Evolutionary conservation across 257 asterid species (phyloP).

Genomic region (Verbascum thapsus): DNA sequence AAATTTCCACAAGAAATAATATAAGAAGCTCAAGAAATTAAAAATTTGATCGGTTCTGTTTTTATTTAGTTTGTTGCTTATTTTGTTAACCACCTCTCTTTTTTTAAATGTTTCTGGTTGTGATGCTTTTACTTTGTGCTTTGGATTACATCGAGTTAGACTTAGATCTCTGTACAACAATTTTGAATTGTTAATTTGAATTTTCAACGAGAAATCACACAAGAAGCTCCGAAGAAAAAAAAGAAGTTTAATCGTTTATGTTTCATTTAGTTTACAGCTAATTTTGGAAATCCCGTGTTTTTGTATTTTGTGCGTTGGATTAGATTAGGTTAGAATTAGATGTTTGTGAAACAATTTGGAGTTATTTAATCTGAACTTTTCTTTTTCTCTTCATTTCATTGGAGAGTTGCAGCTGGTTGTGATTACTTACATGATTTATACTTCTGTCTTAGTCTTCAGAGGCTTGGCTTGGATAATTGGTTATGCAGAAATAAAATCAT

Average conservation of each 20-base stretch:
- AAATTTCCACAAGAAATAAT: neutral
- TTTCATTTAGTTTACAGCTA: no score
- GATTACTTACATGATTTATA: neutral
- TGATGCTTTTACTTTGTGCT: neutral
- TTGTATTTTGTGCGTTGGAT: neutral
- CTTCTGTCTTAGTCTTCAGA: neutral
- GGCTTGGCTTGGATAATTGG: slow-evolving; percentile 19
- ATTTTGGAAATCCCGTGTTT: no score
- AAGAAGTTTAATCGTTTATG: no score
- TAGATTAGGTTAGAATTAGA: slow-evolving; percentile 1
- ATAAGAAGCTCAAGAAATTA: neutral
- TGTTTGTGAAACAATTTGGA: slow-evolving; percentile 9
- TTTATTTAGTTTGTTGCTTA: slow-evolving; percentile 5
- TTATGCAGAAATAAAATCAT: neutral
- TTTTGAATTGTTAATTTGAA: slow-evolving; percentile 15
- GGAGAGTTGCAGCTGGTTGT: neutral
- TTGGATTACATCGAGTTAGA: neutral
- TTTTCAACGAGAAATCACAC: no score
- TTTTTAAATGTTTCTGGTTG: neutral
- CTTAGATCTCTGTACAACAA: slow-evolving; percentile 10
- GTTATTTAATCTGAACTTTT: slow-evolving; percentile 12
- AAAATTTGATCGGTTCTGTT: neutral
- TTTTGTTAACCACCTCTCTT: neutral
- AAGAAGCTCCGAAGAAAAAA: no score
- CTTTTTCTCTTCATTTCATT: neutral